Evolutionary conservation across 306 rosid species (phyloP).

Genomic region (Abrus precatorius): DNA sequence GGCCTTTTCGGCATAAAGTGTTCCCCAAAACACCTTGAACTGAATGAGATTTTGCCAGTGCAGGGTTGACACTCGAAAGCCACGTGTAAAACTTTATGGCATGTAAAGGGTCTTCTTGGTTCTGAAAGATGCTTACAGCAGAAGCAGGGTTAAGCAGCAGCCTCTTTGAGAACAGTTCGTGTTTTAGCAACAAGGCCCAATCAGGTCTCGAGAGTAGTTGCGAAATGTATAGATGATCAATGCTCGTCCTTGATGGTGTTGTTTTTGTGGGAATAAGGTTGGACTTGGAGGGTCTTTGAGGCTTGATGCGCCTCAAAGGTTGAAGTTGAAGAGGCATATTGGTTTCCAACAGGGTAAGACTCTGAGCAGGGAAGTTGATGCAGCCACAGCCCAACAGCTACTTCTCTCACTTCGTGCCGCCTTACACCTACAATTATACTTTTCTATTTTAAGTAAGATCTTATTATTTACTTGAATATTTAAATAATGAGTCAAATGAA

Average conservation of each 20-base stretch:
- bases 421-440: too few relatives aligned
- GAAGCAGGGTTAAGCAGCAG: constrained; percentile 58
- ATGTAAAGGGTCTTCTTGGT: constrained; percentile 68
- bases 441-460: too few relatives aligned
- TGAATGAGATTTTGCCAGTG: constrained; percentile 53
- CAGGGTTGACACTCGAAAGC: constrained; percentile 66
- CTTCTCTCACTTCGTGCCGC: too few relatives aligned
- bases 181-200: constrained; percentile 70
- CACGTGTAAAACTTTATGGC: constrained; percentile 72
- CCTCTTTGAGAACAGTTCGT: constrained; percentile 61
- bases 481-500: too few relatives aligned
- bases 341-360: neutral
- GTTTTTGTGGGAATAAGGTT: neutral
- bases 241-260: neutral
- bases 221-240: constrained; percentile 64
- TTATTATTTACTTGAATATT: too few relatives aligned
- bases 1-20: constrained; percentile 64
- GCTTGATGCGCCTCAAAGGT: constrained; percentile 33
- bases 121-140: constrained; percentile 65
- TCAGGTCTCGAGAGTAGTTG: constrained; percentile 66
- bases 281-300: constrained; percentile 21
- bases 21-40: constrained; percentile 61
- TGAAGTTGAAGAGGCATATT: constrained; percentile 43
- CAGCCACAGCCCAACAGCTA: too few relatives aligned
- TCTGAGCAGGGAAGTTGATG: neutral